These are phyloP conservation scores for Chamaecyparis obtusa DNA, from an alignment of 75 land plant genomes.

Conservation along the genomic window DNA sequence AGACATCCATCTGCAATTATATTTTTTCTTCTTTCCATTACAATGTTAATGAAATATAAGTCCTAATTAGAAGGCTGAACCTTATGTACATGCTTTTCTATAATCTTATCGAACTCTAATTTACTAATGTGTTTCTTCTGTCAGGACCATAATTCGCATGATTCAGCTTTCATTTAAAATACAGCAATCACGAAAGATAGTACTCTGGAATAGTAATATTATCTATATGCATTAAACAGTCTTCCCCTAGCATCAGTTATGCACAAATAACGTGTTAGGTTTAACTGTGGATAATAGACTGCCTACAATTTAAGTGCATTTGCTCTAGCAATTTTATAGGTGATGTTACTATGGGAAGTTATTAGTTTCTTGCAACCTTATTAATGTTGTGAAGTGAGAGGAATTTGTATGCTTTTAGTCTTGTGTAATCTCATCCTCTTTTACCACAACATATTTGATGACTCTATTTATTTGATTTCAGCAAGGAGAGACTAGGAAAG, in stretches of 20 bases:
- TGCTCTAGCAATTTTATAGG: neutral
- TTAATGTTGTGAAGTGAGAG: neutral
- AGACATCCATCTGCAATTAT: too few species aligned
- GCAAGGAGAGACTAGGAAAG: conserved; percentile 96
- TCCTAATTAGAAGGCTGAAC: too few species aligned
- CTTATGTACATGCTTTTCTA: too few species aligned
- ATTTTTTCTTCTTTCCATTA: too few species aligned
- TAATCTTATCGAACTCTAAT: neutral
- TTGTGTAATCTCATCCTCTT: neutral
- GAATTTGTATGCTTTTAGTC: neutral
- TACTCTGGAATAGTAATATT: neutral
- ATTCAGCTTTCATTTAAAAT: neutral
- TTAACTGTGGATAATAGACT: neutral
- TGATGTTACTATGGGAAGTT: neutral
- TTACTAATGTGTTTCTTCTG: neutral
- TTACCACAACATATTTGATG: conserved; percentile 6
- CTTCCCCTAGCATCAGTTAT: neutral
- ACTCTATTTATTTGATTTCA: conserved; percentile 13
- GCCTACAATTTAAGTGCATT: neutral
- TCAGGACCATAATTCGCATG: neutral
- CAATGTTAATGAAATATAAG: too few species aligned
- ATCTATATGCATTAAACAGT: neutral
- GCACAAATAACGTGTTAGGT: neutral
- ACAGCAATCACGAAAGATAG: neutral
- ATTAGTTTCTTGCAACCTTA: neutral